Percentiles rank a stretch among this genome's conserved stretches.
Conservation (phyloP, 202 grass and related monocot genomes). For the Eragrostis tef region DNA sequence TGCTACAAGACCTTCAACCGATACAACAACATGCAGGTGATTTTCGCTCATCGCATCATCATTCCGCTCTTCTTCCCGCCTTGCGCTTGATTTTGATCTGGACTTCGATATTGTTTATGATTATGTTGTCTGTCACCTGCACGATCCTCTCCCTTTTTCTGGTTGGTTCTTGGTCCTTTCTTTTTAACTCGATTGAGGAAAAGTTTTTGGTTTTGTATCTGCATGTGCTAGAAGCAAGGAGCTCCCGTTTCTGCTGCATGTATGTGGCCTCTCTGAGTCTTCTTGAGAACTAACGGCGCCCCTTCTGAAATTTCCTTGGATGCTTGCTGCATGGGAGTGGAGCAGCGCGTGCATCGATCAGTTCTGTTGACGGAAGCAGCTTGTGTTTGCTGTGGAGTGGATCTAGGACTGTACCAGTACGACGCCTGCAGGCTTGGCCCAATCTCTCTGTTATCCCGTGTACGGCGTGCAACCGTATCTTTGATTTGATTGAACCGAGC, state of each 20-base stretch:
- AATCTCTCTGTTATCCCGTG: slow-evolving; percentile 2
- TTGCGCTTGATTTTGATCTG: slow-evolving; percentile 10
- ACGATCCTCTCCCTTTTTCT: not conserved
- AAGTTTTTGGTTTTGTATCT: not conserved
- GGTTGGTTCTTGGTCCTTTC: not conserved
- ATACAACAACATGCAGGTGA: slow-evolving; percentile 99
- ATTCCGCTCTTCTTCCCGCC: not conserved
- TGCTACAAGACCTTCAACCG: slow-evolving; percentile 98
- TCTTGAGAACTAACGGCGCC: not conserved
- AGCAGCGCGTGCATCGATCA: slow-evolving; percentile 26
- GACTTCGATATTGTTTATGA: not conserved
- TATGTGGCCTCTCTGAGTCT: not conserved
- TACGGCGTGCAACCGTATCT: slow-evolving; percentile 34
- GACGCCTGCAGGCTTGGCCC: not conserved
- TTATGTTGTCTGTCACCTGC: not conserved
- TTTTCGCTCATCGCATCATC: not conserved
- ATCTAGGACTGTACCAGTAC: slow-evolving; percentile 40
- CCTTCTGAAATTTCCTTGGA: not conserved
- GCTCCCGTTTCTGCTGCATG: slow-evolving; percentile 14
- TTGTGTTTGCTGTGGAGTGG: slow-evolving; percentile 1
- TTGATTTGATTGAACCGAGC: slow-evolving; percentile 62
- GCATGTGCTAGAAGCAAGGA: not conserved
- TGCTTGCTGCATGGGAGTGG: slow-evolving; percentile 31
- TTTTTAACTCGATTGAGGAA: not conserved
- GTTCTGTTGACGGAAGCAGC: slow-evolving; percentile 8